Evolutionary conservation across 2,329 filamentous ascomycete genomes (phyloP).

Genomic region (Epichloe coenophiala): DNA sequence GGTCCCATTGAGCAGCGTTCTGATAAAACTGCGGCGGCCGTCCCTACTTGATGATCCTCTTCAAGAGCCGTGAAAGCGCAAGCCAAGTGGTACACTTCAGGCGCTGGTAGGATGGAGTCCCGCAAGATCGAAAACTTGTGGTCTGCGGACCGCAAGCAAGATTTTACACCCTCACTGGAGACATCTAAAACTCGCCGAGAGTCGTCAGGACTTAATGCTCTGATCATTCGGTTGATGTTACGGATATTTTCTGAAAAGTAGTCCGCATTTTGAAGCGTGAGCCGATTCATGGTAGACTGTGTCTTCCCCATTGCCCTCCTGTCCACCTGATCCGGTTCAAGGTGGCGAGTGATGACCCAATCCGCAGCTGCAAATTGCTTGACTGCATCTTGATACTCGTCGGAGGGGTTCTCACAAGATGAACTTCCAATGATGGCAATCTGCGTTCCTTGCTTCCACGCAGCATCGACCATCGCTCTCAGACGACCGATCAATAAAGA

Average conservation of each 20-base stretch:
- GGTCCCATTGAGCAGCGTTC: conserved; percentile 21
- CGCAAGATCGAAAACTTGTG: conserved; percentile 17
- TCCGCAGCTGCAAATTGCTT: conserved; percentile 27
- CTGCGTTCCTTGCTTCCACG: conserved; percentile 56
- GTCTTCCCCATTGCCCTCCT: not conserved
- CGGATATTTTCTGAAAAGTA: conserved; percentile 30
- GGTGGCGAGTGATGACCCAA: conserved; percentile 24
- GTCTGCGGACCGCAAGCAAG: conserved; percentile 14
- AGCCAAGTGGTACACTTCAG: conserved; percentile 27
- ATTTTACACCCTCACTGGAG: conserved; percentile 13
- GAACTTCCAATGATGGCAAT: conserved; percentile 74
- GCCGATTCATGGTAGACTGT: not conserved
- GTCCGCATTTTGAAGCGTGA: conserved; percentile 22
- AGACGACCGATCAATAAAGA: no score
- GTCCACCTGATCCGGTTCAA: conserved; percentile 18
- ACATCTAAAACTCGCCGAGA: conserved; percentile 5
- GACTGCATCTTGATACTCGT: conserved; percentile 26
- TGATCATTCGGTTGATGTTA: conserved; percentile 34
- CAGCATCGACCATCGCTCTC: no score
- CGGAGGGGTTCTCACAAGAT: conserved; percentile 36
- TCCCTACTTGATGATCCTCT: conserved; percentile 8
- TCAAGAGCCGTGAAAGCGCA: conserved; percentile 16
- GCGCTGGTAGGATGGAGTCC: conserved; percentile 22
- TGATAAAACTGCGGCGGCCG: conserved; percentile 14
- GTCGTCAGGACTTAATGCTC: conserved; percentile 18